Conservation (phyloP, 495 filamentous ascomycete species). For the Hyphodiscus hymeniophilus region DNA sequence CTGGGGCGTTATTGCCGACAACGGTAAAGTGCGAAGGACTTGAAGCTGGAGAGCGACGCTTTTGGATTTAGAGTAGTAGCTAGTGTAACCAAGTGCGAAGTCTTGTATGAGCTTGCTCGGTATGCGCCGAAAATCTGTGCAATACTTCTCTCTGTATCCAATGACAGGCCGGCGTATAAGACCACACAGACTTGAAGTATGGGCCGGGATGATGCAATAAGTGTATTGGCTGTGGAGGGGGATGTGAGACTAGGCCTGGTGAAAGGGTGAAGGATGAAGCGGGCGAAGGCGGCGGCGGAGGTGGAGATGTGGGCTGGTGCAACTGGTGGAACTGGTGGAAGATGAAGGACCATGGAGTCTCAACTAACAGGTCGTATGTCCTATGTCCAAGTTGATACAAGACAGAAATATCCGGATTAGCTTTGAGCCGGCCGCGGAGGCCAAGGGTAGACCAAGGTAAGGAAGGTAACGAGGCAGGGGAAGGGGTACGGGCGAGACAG, state of each 20-base stretch:
- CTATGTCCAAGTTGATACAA: no score
- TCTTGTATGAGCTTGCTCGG: constrained; percentile 12
- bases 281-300: no score
- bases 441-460: no score
- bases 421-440: no score
- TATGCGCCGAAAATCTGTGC: constrained; percentile 8
- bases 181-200: background rate
- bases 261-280: no score
- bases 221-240: no score
- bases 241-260: no score
- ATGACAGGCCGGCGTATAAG: constrained; percentile 1
- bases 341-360: no score
- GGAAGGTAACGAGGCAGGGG: constrained; percentile 13
- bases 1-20: constrained; percentile 1
- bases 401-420: no score
- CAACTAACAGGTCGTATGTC: no score
- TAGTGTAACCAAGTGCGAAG: constrained; percentile 1
- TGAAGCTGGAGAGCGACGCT: constrained; percentile 1
- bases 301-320: no score
- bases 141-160: constrained; percentile 3
- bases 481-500: background rate
- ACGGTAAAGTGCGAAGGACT: constrained; percentile 8
- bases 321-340: no score
- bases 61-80: background rate
- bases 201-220: constrained; percentile 8